Conservation (phyloP, 1,284 basidiomycete species). For the Irpex sp. region DNA sequence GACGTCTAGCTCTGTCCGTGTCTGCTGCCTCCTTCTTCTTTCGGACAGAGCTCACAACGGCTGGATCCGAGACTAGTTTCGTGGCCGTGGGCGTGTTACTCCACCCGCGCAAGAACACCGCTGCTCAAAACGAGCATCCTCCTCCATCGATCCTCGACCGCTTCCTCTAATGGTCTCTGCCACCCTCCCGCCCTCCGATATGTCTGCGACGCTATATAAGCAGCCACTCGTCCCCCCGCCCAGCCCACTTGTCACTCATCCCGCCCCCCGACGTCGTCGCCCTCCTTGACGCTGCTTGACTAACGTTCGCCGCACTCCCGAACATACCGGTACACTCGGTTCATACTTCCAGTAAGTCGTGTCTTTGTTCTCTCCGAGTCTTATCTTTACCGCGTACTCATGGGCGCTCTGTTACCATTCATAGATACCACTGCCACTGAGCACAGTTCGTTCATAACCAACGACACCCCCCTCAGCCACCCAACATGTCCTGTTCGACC, state of each 20-base stretch:
- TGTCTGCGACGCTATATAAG: not conserved
- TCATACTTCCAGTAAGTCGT: not conserved
- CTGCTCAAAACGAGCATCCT: not conserved
- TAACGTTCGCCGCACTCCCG: too few relatives aligned
- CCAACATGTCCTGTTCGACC: constrained; percentile 6
- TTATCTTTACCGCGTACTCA: not conserved
- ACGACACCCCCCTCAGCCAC: not conserved
- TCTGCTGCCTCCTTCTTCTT: too few relatives aligned
- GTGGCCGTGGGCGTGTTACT: not conserved
- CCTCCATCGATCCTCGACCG: not conserved
- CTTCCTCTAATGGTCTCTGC: not conserved
- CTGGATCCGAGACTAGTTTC: too few relatives aligned
- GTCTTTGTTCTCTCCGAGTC: not conserved
- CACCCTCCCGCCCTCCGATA: not conserved
- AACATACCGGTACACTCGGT: not conserved
- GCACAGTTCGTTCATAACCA: not conserved
- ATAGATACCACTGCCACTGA: not conserved
- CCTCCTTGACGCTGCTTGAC: too few relatives aligned
- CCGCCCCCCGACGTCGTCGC: not conserved
- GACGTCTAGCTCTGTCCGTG: too few relatives aligned
- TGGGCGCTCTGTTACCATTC: not conserved
- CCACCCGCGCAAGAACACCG: not conserved
- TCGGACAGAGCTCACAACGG: too few relatives aligned
- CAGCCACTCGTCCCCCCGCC: not conserved
- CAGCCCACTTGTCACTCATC: too few relatives aligned